Evolutionary conservation across 2,329 filamentous ascomycete species (phyloP).

Genomic region (Periconia sp.): DNA sequence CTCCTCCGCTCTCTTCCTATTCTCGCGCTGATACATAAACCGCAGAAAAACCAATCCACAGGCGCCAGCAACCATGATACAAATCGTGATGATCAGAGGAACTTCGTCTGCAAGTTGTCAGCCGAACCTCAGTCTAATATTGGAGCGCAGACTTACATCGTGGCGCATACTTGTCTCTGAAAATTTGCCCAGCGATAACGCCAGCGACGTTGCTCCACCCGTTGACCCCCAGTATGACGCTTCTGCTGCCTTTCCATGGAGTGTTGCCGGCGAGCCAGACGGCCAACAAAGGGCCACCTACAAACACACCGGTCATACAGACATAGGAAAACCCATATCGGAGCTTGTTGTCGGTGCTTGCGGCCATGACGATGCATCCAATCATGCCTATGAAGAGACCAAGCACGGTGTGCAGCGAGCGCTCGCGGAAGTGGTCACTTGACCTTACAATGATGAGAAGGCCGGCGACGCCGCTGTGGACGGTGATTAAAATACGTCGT

Average conservation of each 20-base stretch:
- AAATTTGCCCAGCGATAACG: conserved; percentile 3
- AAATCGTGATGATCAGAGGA: too few relatives aligned
- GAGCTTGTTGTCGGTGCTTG: not conserved
- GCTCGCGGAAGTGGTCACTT: not conserved
- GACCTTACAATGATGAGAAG: conserved; percentile 5
- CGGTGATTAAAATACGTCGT: too few relatives aligned
- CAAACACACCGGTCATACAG: conserved; percentile 9
- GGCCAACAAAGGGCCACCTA: conserved; percentile 7
- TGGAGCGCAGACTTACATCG: too few relatives aligned
- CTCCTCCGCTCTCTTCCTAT: too few relatives aligned
- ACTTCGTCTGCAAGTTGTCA: too few relatives aligned
- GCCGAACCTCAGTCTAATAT: too few relatives aligned
- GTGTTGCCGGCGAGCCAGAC: conserved; percentile 14
- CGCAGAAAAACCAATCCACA: too few relatives aligned
- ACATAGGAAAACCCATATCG: conserved; percentile 9
- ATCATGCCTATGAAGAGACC: conserved; percentile 3
- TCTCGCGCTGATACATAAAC: too few relatives aligned
- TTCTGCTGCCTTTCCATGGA: conserved; percentile 6
- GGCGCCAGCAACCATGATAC: too few relatives aligned
- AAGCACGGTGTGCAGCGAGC: conserved; percentile 8
- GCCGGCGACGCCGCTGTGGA: not conserved
- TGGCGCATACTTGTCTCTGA: too few relatives aligned
- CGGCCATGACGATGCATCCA: conserved; percentile 3
- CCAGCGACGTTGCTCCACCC: conserved; percentile 11
- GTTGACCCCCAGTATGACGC: conserved; percentile 9